Base-by-base conservation (phyloP, 2,329 filamentous ascomycete genomes). In the Cytospora piceae region DNA sequence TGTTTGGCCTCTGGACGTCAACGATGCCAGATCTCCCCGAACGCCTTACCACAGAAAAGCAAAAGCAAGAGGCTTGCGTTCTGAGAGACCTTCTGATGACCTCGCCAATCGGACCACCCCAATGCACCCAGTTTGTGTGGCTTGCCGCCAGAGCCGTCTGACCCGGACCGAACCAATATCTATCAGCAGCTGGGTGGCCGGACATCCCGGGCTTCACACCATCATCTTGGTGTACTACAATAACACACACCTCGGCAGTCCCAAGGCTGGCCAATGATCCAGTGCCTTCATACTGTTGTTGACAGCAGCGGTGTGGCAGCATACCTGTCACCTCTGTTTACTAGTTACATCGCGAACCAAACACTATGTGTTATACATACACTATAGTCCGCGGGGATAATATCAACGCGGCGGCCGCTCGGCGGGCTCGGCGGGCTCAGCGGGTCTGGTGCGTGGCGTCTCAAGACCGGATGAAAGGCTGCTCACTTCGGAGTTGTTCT, bases 341-440 rank as follows among this genome's bases (percentile, higher is more conserved):
- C 42, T 27, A 34, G 39, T 49, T 24, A 20, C 27, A 34, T 51
- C 39, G 32, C 32, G 34, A 46, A 31, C 24, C 24, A 31, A 29
- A 46, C 27, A 11, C 49, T 46, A n/a, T 49, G 17, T 37, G 29
- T 51, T 39, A 34, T 39, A n/a, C 39, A 34, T 39, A n/a, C 27
- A 32, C 42, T 54, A 9, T 15, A 29, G 32, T 46, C 22, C 39
- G 32, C 56, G 65, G 46, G 32, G 14, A 39, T 37, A 17, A 22
- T 39, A 11, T 39, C 20, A 32, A 39, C 57, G 37, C 42, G 32
- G 32, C 34, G 61, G 56, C 24, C 42, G 52, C 34, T 42, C 27
- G 51, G 57, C 34, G 58, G 56, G 58, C 57, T 56, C 60, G 57
- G 61, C 61, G 31, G n/a, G n/a, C n/a, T n/a, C n/a, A n/a, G n/a